A percentile compares a stretch with the other conserved stretches of the same genome.
Conservation (phyloP, 1,284 basidiomycete species). For the Moniliophthora roreri region DNA sequence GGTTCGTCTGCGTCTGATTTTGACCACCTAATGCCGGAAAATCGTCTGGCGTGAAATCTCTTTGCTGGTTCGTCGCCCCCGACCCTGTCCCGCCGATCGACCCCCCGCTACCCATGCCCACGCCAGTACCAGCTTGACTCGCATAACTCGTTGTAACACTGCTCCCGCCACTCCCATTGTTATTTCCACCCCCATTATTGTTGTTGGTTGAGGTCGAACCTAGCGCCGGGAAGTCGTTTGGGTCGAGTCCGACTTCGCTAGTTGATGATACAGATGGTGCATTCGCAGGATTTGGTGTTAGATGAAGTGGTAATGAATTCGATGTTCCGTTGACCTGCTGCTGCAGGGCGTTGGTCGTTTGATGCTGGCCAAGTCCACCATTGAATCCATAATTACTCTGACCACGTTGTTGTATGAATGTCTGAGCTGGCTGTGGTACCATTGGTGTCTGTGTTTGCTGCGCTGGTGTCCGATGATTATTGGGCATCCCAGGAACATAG, state of each 20-base stretch:
- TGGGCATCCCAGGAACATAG: conserved; percentile 53
- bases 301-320: conserved; percentile 49
- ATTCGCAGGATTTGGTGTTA: conserved; percentile 46
- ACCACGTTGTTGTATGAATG: conserved; percentile 60
- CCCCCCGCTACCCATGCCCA: conserved; percentile 33
- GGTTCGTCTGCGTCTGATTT: conserved; percentile 28
- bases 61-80: conserved; percentile 42
- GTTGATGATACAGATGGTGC: conserved; percentile 62
- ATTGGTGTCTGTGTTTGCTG: conserved; percentile 51
- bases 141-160: conserved; percentile 64
- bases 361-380: conserved; percentile 52
- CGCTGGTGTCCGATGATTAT: conserved; percentile 52
- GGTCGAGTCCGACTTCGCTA: conserved; percentile 78
- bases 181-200: conserved; percentile 31
- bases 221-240: conserved; percentile 82
- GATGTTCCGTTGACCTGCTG: conserved; percentile 51
- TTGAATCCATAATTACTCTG: conserved; percentile 60
- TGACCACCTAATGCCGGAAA: conserved; percentile 80
- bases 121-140: conserved; percentile 56
- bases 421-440: conserved; percentile 61
- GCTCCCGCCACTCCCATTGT: conserved; percentile 30
- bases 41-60: conserved; percentile 80
- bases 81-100: conserved; percentile 39
- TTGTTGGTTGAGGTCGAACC: conserved; percentile 54
- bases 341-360: conserved; percentile 38